Base-by-base conservation (phyloP, 2,329 filamentous ascomycete genomes). In the Talaromyces funiculosus region DNA sequence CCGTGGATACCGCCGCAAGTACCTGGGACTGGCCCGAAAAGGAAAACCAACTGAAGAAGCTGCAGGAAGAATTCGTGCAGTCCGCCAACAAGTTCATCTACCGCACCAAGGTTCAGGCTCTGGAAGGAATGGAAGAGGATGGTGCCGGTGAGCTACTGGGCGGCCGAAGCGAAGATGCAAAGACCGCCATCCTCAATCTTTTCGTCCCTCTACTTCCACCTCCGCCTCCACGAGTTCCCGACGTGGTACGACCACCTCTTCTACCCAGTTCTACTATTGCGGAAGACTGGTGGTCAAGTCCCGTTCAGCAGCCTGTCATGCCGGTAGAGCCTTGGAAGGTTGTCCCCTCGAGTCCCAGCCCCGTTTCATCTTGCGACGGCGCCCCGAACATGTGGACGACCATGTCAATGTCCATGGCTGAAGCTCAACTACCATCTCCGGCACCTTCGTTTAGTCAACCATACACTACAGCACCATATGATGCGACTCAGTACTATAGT, bases 51-150 rank as follows among this genome's bases (percentile, higher is more conserved):
- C 84, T 95, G 79, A 97, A 96, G 86, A 97, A 96, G 81, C 83
- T 97, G 69, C 94, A 97, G 74, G 91, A 97, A 63, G 92, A 96
- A 71, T 97, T 97, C 72, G 84, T 97, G 66, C 93, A 97, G 79
- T 90, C 92, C 66, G 88, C 93, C 80, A 99, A 99, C 85, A 93
- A 89, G 78, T 99, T 95, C 72, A 93, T 99, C 71, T 99, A 90
- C 79, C 88, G 92, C 71, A 92, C 93, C 16, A 86, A 90, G 70
- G 92, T 90, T 65, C 87, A 88, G 63, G 94, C 92, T 49, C 84
- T 99, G 58, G 94, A 99, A 78, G 94, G 94, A 61, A 83, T 97
- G 66, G 94, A 99, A 80, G 94, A 97, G 79, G 93, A 97, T 70
- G 94, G 94, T 64, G 90, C 90, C 53, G 94, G 94, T 64, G 94